Base-by-base conservation (phyloP, 2,329 filamentous ascomycete species). In the Blastomyces parvus region DNA sequence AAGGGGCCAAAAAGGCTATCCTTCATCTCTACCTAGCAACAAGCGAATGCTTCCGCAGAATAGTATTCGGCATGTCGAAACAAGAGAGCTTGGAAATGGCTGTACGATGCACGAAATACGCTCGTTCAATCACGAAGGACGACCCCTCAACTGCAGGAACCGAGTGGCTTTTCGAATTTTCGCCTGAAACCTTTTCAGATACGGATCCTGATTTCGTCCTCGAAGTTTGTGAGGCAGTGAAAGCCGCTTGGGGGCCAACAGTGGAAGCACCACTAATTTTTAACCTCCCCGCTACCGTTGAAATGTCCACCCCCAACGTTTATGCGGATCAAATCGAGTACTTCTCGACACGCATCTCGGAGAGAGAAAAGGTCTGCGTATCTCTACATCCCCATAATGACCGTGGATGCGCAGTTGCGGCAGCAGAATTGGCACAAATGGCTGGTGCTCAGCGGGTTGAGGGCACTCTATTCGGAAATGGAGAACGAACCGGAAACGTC, bases 271-370 rank as follows among this genome's bases (percentile, higher is more conserved):
- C 88, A 58, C 90, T 99, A 76, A 96, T 99, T 74, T 94, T 99
- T 83, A 97, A 97, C 79, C 83, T 99, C 60, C 93, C 94, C 0
- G 93, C 94, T 1, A 99, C 94, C 0, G 93, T 97, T 44, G 94
- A 99, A 79, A 87, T 97, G 86, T 80, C 90, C 0, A 97, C 94
- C 0, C 92, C 92, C 42, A 99, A 99, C 74, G 84, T 97, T 58
- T 99, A 94, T 74, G 94, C 94, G 59, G 94, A 99, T 73, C 89
- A 95, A 79, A 90, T 99, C 66, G 94, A 99, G 75, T 96, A 90
- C 79, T 99, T 99, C 77, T 96, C 91, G 80, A 85, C 82, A 61
- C 83, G 93, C 74, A 91, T 97, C 72, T 83, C 83, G 0, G 89
- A 96, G 76, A 83, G 92, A 61, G 88, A 96, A 71, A 94, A 91